A percentile compares a stretch with the other conserved stretches of the same genome.
phyloP scores from a whole-genome alignment of 805 yeast genomes.

The Wickerhamiella shivajii region DNA sequence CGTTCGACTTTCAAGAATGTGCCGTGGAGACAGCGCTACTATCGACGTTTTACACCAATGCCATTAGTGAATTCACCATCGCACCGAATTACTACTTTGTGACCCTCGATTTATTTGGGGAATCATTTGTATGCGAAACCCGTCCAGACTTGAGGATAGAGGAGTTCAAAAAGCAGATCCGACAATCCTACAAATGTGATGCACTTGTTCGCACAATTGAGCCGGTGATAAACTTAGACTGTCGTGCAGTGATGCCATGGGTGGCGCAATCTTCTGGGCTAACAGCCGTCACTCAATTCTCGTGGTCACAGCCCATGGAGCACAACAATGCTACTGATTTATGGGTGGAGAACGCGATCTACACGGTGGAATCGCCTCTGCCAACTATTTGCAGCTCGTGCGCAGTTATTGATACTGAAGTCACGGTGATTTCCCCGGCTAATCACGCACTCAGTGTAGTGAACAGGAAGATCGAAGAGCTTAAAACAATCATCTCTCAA shows the following conservation, averaged over 20 bases:
- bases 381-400: conserved; percentile 3
- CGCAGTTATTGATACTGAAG: background rate
- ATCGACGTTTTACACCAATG: conserved; percentile 1
- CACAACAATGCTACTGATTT: conserved; percentile 2
- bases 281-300: background rate
- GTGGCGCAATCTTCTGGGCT: background rate
- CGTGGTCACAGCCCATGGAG: conserved; percentile 1
- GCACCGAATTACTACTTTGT: conserved; percentile 5
- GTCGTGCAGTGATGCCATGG: conserved; percentile 4
- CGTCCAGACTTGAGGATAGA: conserved; percentile 1
- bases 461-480: background rate
- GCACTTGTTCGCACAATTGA: background rate
- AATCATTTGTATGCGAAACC: conserved; percentile 1
- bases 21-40: background rate
- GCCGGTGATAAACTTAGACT: too few relatives aligned
- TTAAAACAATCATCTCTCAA: background rate
- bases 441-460: conserved; percentile 2
- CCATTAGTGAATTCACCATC: background rate
- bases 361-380: conserved; percentile 1
- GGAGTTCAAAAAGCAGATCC: conserved; percentile 1
- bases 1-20: background rate
- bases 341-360: conserved; percentile 2
- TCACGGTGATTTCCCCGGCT: background rate
- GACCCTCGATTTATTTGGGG: background rate
- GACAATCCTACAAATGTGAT: background rate